Evolutionary conservation across 192 early-diverging fungal species (phyloP).

Genomic region (Cladochytrium replicatum): DNA sequence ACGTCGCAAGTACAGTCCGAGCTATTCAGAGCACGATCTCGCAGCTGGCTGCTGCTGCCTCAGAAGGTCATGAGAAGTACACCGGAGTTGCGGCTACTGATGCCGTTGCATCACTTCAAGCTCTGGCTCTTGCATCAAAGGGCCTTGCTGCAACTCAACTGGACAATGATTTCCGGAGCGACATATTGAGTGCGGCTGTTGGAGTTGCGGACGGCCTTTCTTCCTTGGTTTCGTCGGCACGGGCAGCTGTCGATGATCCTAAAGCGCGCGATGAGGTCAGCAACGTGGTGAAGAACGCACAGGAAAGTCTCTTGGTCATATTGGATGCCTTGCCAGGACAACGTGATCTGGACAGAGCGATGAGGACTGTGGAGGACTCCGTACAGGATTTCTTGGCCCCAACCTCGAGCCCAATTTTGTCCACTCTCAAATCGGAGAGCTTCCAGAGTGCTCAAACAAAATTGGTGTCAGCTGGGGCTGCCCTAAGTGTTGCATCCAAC

Average conservation of each 20-base stretch:
- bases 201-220: slow-evolving; percentile 21
- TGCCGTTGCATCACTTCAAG: slow-evolving; percentile 28
- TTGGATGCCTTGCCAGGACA: slow-evolving; percentile 30
- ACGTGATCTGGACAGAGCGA: slow-evolving; percentile 21
- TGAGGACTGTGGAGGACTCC: no score
- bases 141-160: slow-evolving; percentile 17
- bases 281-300: not conserved
- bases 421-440: not conserved
- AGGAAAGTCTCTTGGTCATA: slow-evolving; percentile 13
- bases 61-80: slow-evolving; percentile 17
- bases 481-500: slow-evolving; percentile 26
- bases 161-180: slow-evolving; percentile 12
- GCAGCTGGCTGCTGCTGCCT: slow-evolving; percentile 15
- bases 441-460: slow-evolving; percentile 28
- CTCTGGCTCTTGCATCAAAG: slow-evolving; percentile 14
- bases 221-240: slow-evolving; percentile 19
- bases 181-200: slow-evolving; percentile 21
- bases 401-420: slow-evolving; percentile 1
- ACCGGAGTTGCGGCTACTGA: slow-evolving; percentile 31
- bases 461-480: slow-evolving; percentile 22
- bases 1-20: slow-evolving; percentile 16
- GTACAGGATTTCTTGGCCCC: slow-evolving; percentile 7
- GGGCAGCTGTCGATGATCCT: slow-evolving; percentile 21
- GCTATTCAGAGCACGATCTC: slow-evolving; percentile 21
- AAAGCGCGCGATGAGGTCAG: slow-evolving; percentile 1